Evolutionary conservation across 169 alveolate species (phyloP).

Genomic region (Cryptosporidium sp.): DNA sequence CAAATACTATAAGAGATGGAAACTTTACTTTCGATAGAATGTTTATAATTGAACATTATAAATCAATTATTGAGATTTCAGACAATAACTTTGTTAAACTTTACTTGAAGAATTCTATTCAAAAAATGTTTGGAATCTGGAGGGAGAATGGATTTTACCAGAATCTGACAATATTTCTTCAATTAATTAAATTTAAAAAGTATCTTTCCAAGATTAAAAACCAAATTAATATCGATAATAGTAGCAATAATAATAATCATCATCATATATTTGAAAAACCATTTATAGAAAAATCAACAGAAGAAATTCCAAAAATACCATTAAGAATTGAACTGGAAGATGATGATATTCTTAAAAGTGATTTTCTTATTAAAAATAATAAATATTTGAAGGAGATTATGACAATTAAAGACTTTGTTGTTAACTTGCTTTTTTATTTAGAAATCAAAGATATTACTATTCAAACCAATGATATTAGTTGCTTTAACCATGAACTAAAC

Average conservation of each 20-base stretch:
- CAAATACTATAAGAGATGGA: slow-evolving; percentile 27
- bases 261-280: not conserved
- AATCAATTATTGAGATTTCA: slow-evolving; percentile 16
- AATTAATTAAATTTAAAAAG: slow-evolving; percentile 23
- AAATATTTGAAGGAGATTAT: slow-evolving; percentile 3
- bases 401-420: slow-evolving; percentile 12
- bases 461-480: slow-evolving; percentile 42
- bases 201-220: slow-evolving; percentile 11
- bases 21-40: slow-evolving; percentile 30
- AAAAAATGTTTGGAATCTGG: slow-evolving; percentile 62
- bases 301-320: slow-evolving; percentile 28
- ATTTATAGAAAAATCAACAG: not conserved
- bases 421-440: slow-evolving; percentile 19
- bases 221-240: not conserved
- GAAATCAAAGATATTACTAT: slow-evolving; percentile 41
- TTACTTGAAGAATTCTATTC: slow-evolving; percentile 21
- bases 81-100: slow-evolving; percentile 1
- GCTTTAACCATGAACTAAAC: slow-evolving; percentile 27
- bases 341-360: slow-evolving; percentile 24
- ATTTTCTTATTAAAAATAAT: slow-evolving; percentile 19
- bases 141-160: slow-evolving; percentile 70
- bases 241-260: not conserved
- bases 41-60: slow-evolving; percentile 34
- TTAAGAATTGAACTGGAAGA: slow-evolving; percentile 16
- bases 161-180: slow-evolving; percentile 34